A percentile compares a stretch with the other conserved stretches of the same genome.
Conservation (phyloP, 2,329 filamentous ascomycete species). For the Endoconidiophora polonica region DNA sequence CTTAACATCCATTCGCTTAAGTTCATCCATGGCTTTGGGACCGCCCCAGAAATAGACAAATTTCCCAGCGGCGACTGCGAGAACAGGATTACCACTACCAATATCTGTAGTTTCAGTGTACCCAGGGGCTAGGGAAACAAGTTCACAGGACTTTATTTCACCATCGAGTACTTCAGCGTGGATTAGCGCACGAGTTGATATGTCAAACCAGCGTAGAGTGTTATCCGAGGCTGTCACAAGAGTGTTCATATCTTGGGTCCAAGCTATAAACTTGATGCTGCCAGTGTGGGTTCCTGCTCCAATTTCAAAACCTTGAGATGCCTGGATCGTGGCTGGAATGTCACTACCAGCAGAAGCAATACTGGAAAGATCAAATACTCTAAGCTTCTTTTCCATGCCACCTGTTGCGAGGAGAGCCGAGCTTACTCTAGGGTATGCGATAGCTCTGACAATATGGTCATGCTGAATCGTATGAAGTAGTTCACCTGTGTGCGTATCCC, state of each 20-base stretch:
- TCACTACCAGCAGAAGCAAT: conserved; percentile 24
- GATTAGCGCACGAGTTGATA: conserved; percentile 58
- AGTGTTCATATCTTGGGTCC: conserved; percentile 76
- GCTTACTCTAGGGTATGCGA: conserved; percentile 72
- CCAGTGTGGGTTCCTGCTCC: conserved; percentile 68
- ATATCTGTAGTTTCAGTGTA: conserved; percentile 44
- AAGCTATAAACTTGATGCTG: conserved; percentile 91
- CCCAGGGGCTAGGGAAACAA: conserved; percentile 50
- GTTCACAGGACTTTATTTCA: conserved; percentile 80
- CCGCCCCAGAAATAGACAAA: conserved; percentile 86
- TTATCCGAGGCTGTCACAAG: conserved; percentile 87
- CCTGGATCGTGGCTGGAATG: conserved; percentile 24
- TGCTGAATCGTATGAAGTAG: conserved; percentile 75
- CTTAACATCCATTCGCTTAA: conserved; percentile 65
- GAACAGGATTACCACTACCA: conserved; percentile 50
- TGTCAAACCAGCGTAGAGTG: conserved; percentile 85
- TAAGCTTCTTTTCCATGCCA: conserved; percentile 89
- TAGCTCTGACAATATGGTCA: conserved; percentile 83
- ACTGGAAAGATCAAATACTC: conserved; percentile 73
- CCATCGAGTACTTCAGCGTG: conserved; percentile 66
- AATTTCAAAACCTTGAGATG: conserved; percentile 65
- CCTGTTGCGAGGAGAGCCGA: conserved; percentile 82
- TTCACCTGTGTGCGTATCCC: conserved; percentile 93
- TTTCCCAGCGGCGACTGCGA: conserved; percentile 89
- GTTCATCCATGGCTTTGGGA: conserved; percentile 44